A percentile compares a stretch with the other conserved stretches of the same genome.
These are phyloP conservation scores for Dittrichia graveolens DNA, from an alignment of 129 eudicot species.

Conservation along the genomic window DNA sequence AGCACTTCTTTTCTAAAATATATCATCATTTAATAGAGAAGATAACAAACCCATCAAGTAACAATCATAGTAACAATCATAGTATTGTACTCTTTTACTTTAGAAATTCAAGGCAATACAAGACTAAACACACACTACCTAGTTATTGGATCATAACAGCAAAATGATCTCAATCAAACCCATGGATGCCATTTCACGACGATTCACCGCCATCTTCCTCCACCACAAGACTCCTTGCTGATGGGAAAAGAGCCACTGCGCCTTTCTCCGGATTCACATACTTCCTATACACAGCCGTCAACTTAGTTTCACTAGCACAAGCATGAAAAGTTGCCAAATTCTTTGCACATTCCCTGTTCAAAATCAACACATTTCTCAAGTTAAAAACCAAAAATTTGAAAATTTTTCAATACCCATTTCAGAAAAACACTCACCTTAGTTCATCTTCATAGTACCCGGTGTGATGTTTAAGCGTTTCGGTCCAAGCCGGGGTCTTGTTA, in stretches of 20 bases:
- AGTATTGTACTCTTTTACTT: too few relatives aligned
- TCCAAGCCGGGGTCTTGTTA: slow-evolving; percentile 69
- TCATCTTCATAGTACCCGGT: slow-evolving; percentile 73
- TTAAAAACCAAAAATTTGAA: neutral
- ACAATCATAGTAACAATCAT: too few relatives aligned
- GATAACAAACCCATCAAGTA: too few relatives aligned
- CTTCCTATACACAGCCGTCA: slow-evolving; percentile 54
- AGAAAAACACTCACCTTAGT: slow-evolving; percentile 42
- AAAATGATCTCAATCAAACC: slow-evolving; percentile 33
- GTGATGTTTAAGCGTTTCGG: slow-evolving; percentile 68
- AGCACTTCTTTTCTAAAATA: too few relatives aligned
- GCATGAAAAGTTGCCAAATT: slow-evolving; percentile 50
- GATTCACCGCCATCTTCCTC: slow-evolving; percentile 14
- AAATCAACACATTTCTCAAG: neutral
- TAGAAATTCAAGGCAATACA: too few relatives aligned
- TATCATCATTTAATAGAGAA: too few relatives aligned
- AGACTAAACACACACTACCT: too few relatives aligned
- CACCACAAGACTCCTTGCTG: slow-evolving; percentile 38
- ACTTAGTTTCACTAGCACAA: slow-evolving; percentile 45
- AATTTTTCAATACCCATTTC: neutral
- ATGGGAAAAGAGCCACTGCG: slow-evolving; percentile 55
- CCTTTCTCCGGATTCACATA: slow-evolving; percentile 47
- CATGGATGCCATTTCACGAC: neutral
- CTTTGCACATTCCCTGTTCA: slow-evolving; percentile 59
- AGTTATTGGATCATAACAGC: slow-evolving; percentile 20